A percentile compares a stretch with the other conserved stretches of the same genome.
Evolutionary conservation across 306 rosid genomes (phyloP).

Genomic region (Arachis hypogaea): DNA sequence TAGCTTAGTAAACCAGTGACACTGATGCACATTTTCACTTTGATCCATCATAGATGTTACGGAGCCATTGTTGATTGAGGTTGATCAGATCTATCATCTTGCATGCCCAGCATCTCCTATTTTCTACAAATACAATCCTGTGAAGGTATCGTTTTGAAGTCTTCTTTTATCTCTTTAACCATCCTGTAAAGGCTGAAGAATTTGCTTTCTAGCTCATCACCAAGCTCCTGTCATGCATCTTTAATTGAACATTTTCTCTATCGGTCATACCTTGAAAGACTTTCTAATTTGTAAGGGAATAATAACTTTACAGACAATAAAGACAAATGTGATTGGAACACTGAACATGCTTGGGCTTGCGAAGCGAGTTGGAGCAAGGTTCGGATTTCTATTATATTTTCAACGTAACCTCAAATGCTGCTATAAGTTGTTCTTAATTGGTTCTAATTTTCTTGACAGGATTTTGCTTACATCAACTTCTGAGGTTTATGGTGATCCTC

Average conservation of each 20-base stretch:
- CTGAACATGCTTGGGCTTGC: constrained; percentile 89
- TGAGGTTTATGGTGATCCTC: constrained; percentile 89
- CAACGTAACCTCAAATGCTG: constrained; percentile 9
- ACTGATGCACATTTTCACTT: constrained; percentile 13
- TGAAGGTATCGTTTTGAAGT: constrained; percentile 53
- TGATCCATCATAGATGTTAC: constrained; percentile 59
- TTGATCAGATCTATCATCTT: constrained; percentile 81
- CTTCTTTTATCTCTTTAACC: neutral
- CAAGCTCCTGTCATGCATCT: no score
- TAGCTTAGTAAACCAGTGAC: constrained; percentile 1
- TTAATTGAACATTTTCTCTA: constrained; percentile 13
- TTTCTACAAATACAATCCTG: constrained; percentile 84
- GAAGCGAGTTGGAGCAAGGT: constrained; percentile 89
- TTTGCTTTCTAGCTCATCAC: constrained; percentile 7
- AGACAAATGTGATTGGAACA: constrained; percentile 84
- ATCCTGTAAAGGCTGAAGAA: constrained; percentile 7
- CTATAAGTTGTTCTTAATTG: constrained; percentile 30
- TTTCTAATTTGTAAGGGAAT: constrained; percentile 37
- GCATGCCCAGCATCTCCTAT: constrained; percentile 90
- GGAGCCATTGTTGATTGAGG: constrained; percentile 71
- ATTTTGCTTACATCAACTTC: constrained; percentile 84
- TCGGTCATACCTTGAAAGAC: constrained; percentile 23
- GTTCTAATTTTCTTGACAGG: constrained; percentile 43
- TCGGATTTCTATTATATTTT: neutral
- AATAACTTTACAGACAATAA: constrained; percentile 63